phyloP scores from a whole-genome alignment of 163 green algal species.

The Chlamydomonas reinhardtii region DNA sequence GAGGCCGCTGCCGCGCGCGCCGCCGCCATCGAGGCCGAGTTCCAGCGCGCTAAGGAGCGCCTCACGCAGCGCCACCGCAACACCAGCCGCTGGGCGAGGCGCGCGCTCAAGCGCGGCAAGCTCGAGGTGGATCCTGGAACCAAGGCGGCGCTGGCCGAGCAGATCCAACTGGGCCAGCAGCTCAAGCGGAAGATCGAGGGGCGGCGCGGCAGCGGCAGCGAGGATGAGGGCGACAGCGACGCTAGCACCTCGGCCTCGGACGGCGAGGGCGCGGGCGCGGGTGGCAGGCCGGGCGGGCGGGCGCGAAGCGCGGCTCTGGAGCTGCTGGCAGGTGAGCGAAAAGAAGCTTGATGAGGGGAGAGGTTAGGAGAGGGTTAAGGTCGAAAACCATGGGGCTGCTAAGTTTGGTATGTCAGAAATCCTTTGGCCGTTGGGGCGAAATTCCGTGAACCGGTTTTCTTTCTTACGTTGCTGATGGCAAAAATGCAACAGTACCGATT shows the following conservation, averaged over 20 bases:
- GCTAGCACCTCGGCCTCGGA: constrained; percentile 33
- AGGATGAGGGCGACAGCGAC: constrained; percentile 28
- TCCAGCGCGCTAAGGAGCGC: constrained; percentile 89
- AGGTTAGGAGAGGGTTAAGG: too few species aligned
- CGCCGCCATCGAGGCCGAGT: constrained; percentile 83
- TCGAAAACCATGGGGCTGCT: too few species aligned
- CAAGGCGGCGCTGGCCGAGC: constrained; percentile 86
- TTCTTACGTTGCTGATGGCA: too few species aligned
- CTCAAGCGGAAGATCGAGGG: constrained; percentile 84
- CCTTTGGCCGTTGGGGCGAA: too few species aligned
- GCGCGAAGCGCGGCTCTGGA: constrained; percentile 21
- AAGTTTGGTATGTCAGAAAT: too few species aligned
- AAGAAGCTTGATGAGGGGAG: neutral
- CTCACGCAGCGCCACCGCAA: constrained; percentile 92
- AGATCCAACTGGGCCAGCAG: constrained; percentile 89
- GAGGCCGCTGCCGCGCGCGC: constrained; percentile 60
- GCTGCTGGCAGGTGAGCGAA: neutral
- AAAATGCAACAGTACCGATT: too few species aligned
- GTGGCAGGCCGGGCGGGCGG: neutral
- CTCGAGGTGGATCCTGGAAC: constrained; percentile 73
- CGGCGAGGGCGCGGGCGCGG: constrained; percentile 58
- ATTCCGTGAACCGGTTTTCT: too few species aligned
- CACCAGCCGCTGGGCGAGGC: constrained; percentile 89
- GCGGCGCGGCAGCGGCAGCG: constrained; percentile 31
- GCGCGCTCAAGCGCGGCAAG: constrained; percentile 87